These are phyloP conservation scores for Ormosia emarginata DNA, from an alignment of 306 rosid genomes.

Conservation along the genomic window DNA sequence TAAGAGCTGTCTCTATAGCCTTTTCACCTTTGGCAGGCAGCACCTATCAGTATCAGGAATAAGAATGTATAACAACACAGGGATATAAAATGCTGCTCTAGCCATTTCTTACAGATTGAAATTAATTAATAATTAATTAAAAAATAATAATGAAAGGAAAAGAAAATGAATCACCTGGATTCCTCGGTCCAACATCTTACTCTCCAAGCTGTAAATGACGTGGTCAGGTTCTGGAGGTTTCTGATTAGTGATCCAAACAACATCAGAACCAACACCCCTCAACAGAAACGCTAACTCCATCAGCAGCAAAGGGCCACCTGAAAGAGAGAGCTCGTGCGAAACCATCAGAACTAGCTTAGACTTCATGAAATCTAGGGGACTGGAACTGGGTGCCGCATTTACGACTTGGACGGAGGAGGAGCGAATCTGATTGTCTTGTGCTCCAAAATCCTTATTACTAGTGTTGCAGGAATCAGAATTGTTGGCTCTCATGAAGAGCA, in stretches of 20 bases:
- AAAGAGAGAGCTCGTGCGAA: constrained; percentile 75
- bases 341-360: constrained; percentile 76
- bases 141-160: not conserved
- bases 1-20: constrained; percentile 71
- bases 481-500: constrained; percentile 48
- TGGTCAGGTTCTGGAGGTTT: constrained; percentile 49
- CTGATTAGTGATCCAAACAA: constrained; percentile 75
- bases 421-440: constrained; percentile 29
- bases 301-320: constrained; percentile 76
- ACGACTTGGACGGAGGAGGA: constrained; percentile 16
- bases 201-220: constrained; percentile 63
- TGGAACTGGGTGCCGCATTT: constrained; percentile 34
- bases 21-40: constrained; percentile 70
- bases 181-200: constrained; percentile 75
- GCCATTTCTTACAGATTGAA: not conserved
- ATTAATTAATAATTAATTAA: not conserved
- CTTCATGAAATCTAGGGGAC: constrained; percentile 68
- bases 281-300: constrained; percentile 81
- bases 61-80: not conserved
- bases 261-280: constrained; percentile 70
- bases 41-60: constrained; percentile 43
- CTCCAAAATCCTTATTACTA: constrained; percentile 13
- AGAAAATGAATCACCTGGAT: constrained; percentile 48
- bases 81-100: not conserved
- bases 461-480: constrained; percentile 50